Evolutionary conservation across 2,329 filamentous ascomycete species (phyloP).

Genomic region (Trichoderma guizhouense): DNA sequence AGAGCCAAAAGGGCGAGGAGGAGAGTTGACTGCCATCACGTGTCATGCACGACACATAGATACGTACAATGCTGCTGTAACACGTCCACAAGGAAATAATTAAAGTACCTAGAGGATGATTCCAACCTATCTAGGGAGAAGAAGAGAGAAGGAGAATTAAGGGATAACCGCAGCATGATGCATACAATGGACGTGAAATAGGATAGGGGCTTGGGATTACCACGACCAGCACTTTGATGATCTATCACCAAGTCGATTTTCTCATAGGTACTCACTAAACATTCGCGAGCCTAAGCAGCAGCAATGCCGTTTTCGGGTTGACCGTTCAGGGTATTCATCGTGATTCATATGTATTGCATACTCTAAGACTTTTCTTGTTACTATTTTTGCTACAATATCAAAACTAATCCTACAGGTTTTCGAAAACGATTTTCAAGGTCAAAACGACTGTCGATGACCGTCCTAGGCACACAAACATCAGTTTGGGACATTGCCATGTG

Average conservation of each 20-base stretch:
- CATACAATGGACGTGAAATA: neutral
- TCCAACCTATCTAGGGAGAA: neutral
- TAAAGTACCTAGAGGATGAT: neutral
- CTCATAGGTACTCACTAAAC: neutral
- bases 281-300: neutral
- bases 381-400: slow-evolving; percentile 12
- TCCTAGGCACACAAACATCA: slow-evolving; percentile 19
- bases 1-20: no score
- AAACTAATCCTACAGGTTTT: slow-evolving; percentile 13
- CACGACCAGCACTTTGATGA: neutral
- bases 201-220: neutral
- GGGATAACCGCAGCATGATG: neutral
- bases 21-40: neutral
- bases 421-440: neutral
- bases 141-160: neutral
- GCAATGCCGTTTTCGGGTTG: neutral
- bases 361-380: neutral
- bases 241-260: no score
- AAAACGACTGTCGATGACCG: slow-evolving; percentile 16
- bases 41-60: neutral
- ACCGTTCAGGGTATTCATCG: neutral
- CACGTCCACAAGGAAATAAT: neutral
- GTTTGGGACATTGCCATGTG: slow-evolving; percentile 15
- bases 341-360: neutral
- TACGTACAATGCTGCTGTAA: neutral